Conservation (phyloP, 2,329 filamentous ascomycete genomes). For the Ophiostoma pallidulum region DNA sequence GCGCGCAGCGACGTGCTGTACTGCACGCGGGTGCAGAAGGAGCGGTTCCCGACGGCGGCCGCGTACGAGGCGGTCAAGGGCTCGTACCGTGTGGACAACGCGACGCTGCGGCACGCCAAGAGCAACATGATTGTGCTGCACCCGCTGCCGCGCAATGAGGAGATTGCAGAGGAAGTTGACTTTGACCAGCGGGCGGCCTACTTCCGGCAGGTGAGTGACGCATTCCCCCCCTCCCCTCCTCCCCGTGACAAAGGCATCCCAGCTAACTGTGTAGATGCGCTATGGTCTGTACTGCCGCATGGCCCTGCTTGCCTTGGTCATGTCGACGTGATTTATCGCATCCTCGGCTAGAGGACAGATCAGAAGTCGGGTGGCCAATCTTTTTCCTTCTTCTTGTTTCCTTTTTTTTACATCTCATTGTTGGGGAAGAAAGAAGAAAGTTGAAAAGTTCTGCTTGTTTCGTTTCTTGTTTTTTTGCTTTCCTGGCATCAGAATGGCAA, state of each 20-base stretch:
- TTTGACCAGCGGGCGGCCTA: constrained; percentile 95
- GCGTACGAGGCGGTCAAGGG: constrained; percentile 86
- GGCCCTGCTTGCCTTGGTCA: constrained; percentile 88
- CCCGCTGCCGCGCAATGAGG: constrained; percentile 84
- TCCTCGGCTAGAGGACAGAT: constrained; percentile 6
- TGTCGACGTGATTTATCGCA: constrained; percentile 40
- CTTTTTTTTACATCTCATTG: background rate
- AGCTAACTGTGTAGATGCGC: constrained; percentile 60
- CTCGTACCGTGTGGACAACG: constrained; percentile 81
- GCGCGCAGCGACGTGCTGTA: constrained; percentile 85
- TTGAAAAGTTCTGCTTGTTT: constrained; percentile 11
- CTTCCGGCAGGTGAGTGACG: constrained; percentile 84
- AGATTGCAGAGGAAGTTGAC: constrained; percentile 92
- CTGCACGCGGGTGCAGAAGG: constrained; percentile 93
- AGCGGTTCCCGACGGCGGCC: constrained; percentile 73
- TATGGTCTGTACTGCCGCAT: constrained; percentile 97
- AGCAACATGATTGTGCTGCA: constrained; percentile 90
- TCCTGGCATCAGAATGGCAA: too few species aligned
- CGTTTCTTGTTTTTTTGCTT: background rate
- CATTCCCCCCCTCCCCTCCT: too few species aligned
- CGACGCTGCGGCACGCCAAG: constrained; percentile 85
- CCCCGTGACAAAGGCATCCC: background rate
- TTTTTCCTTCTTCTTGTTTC: background rate
- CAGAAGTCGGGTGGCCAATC: background rate
- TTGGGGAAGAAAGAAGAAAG: background rate